Conservation (phyloP, 108 stramenopile genomes). For the Pseudonitzschia delicatissima region DNA sequence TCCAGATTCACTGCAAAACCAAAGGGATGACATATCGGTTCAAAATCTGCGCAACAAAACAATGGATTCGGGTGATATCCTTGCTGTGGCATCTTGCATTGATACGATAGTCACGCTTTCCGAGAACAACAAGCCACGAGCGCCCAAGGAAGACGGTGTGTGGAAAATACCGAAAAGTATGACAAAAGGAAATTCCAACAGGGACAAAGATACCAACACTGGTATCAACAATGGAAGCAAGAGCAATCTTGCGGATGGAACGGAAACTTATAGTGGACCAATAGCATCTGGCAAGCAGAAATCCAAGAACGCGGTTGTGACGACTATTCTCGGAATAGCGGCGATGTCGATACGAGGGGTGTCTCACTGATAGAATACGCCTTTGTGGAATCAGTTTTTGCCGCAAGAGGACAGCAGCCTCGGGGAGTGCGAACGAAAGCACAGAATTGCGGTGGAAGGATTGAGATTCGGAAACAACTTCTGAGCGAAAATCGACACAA, state of each 20-base stretch:
- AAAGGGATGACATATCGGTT: too few relatives aligned
- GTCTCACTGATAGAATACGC: conserved; percentile 6
- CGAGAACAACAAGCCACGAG: not conserved
- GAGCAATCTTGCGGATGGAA: not conserved
- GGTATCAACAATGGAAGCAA: not conserved
- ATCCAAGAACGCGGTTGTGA: not conserved
- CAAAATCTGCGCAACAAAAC: not conserved
- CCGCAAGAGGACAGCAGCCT: not conserved
- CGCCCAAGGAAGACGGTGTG: not conserved
- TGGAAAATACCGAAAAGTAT: not conserved
- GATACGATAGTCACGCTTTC: conserved; percentile 7
- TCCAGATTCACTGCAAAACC: not conserved
- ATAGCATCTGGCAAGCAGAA: conserved; percentile 7
- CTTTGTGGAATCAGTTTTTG: not conserved
- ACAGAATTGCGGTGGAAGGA: conserved; percentile 8
- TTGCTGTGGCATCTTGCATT: not conserved
- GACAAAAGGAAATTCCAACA: not conserved
- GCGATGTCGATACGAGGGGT: not conserved
- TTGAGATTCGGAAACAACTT: not conserved
- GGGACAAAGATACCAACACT: not conserved
- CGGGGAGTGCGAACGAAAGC: not conserved
- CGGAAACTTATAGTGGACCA: not conserved
- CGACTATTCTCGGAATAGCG: not conserved
- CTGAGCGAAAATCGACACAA: too few relatives aligned
- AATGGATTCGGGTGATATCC: not conserved